Conservation (phyloP, 257 asterid genomes). For the Solanum tarapatanum region DNA sequence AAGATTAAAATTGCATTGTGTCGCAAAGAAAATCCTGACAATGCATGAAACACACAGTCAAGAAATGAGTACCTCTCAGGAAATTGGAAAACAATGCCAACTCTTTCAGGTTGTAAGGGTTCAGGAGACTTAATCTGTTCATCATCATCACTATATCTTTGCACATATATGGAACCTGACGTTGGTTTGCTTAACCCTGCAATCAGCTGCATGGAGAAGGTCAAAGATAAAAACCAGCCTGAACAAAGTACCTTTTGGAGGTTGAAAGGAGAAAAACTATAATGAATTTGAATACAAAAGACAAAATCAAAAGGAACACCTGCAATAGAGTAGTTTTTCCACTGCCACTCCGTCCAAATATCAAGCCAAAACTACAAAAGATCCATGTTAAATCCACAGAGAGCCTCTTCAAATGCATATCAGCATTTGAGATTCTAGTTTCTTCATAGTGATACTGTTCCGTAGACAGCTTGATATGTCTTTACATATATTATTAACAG, state of each 20-base stretch:
- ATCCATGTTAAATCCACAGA: background rate
- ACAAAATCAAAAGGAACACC: slow-evolving; percentile 28
- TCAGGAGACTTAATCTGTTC: slow-evolving; percentile 40
- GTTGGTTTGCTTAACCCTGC: slow-evolving; percentile 91
- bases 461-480: background rate
- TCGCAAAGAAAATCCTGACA: background rate
- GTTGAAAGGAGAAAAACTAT: background rate
- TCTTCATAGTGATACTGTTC: background rate
- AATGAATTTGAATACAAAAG: background rate
- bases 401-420: background rate
- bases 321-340: slow-evolving; percentile 94
- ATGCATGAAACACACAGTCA: background rate
- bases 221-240: slow-evolving; percentile 8
- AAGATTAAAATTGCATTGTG: background rate
- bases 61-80: slow-evolving; percentile 68
- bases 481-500: background rate
- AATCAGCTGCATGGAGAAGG: slow-evolving; percentile 46
- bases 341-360: slow-evolving; percentile 91
- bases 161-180: slow-evolving; percentile 62
- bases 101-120: slow-evolving; percentile 49
- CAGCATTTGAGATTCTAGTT: background rate
- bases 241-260: background rate
- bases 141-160: slow-evolving; percentile 55
- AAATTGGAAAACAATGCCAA: slow-evolving; percentile 95
- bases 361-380: slow-evolving; percentile 62